Percentiles rank a stretch among this genome's conserved stretches.
Evolutionary conservation across 352 stramenopile genomes (phyloP).

Genomic region (Phytopythium cucurbitacearum): DNA sequence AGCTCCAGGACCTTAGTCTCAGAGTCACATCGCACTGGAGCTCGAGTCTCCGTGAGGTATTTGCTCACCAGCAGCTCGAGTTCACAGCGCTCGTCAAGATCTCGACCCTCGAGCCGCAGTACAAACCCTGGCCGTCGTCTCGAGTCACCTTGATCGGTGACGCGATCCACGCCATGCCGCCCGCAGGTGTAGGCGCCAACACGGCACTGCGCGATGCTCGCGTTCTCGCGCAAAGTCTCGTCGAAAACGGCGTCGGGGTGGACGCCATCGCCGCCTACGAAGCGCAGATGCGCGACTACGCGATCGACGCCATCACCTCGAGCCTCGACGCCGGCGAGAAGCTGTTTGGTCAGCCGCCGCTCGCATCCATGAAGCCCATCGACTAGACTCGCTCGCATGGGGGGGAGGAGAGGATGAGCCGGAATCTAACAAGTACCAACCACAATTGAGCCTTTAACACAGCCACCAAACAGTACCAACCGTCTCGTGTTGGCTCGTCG

Average conservation of each 20-base stretch:
- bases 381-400: no score
- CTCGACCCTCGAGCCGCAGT: conserved; percentile 42
- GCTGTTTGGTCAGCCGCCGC: conserved; percentile 40
- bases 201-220: conserved; percentile 46
- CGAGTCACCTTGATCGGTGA: conserved; percentile 52
- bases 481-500: no score
- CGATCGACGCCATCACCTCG: conserved; percentile 23
- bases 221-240: conserved; percentile 39
- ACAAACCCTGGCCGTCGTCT: conserved; percentile 36
- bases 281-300: conserved; percentile 40
- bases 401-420: no score
- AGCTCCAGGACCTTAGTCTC: conserved; percentile 35
- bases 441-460: no score
- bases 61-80: conserved; percentile 34
- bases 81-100: conserved; percentile 53
- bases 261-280: conserved; percentile 53
- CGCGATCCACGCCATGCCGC: conserved; percentile 55
- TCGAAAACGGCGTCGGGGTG: conserved; percentile 29
- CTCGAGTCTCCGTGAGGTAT: conserved; percentile 29
- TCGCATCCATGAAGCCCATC: conserved; percentile 33
- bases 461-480: no score
- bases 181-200: conserved; percentile 50
- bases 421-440: no score
- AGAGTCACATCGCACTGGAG: conserved; percentile 44
- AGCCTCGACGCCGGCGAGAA: conserved; percentile 35